Base-by-base conservation (phyloP, 805 yeast genomes). In the Schizosaccharomyces cryophilus region DNA sequence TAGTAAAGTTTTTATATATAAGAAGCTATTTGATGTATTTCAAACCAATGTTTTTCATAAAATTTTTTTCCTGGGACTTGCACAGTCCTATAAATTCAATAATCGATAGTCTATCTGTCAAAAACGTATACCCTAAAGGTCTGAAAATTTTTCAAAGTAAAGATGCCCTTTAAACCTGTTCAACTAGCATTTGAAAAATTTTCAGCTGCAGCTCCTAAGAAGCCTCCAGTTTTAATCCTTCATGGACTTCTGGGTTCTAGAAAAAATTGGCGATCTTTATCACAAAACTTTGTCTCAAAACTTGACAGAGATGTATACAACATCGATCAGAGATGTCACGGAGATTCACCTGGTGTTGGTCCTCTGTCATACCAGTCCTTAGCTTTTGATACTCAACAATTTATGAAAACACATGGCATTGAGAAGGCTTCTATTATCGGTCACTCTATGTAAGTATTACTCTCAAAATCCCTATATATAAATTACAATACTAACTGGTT, bases 321-420 rank as follows among this genome's bases (percentile, higher is more conserved):
- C 19, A 21, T 56, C 29, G 97, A 90, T 69, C 74, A 89, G 62
- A 75, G 98, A 63, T 89, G 93, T 71, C 96, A 89, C 69, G 98
- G 98, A 1, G 81, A 77, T n/a, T 85, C 95, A 1, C 96, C 96
- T 0, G 94, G 85, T 66, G 68, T 67, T n/a, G 67, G 70, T 0
- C 73, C 84, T 38, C 86, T 85, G 66, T 89, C 85, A 67, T 89
- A 89, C 70, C 83, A 85, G 0, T 74, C 89, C 1, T 74, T 90
- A 73, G 84, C 95, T 0, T 82, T 85, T 0, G 98, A 90, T 69
- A 87, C 90, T n/a, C 87, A 82, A 65, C 66, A 72, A 21, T 90
- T 88, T 68, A 77, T 89, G 11, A 66, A 68, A 0, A 78, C 78
- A 2, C 74, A 76, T 48, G 65, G 70, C 2, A 65, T 76, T 56